phyloP scores from a whole-genome alignment of 345 rosid genomes.

The Balakata baccata region DNA sequence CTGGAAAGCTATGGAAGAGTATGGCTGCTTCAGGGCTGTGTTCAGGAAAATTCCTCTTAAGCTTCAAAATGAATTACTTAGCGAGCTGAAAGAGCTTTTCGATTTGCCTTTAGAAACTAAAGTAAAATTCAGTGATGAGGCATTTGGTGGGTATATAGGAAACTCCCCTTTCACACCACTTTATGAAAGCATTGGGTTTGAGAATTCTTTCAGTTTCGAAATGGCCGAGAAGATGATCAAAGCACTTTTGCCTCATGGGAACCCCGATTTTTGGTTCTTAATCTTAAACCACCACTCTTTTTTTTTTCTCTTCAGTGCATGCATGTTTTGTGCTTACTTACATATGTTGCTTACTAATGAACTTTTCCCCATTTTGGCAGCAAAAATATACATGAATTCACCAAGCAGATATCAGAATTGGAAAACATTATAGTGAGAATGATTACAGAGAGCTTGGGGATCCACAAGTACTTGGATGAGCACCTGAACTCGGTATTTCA shows the following conservation, averaged over 20 bases:
- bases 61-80: neutral
- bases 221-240: neutral
- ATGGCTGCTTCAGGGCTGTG: slow-evolving; percentile 2
- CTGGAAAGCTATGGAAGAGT: slow-evolving; percentile 6
- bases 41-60: neutral
- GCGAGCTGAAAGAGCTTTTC: neutral
- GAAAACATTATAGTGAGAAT: slow-evolving; percentile 40
- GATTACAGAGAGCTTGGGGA: slow-evolving; percentile 52
- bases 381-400: slow-evolving; percentile 22
- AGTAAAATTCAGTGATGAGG: neutral
- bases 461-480: slow-evolving; percentile 33
- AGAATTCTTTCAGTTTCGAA: neutral
- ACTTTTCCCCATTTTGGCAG: neutral
- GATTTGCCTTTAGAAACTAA: slow-evolving; percentile 5
- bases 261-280: neutral
- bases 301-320: too few species aligned
- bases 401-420: slow-evolving; percentile 37
- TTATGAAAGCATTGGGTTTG: neutral
- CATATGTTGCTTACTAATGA: too few species aligned
- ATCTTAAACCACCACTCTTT: too few species aligned
- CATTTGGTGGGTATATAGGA: neutral
- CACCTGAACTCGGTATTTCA: slow-evolving; percentile 35
- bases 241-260: neutral
- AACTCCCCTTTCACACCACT: neutral
- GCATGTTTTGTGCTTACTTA: too few species aligned